Conservation (phyloP, 2,329 filamentous ascomycete species). For the Pseudogymnoascus sp. region DNA sequence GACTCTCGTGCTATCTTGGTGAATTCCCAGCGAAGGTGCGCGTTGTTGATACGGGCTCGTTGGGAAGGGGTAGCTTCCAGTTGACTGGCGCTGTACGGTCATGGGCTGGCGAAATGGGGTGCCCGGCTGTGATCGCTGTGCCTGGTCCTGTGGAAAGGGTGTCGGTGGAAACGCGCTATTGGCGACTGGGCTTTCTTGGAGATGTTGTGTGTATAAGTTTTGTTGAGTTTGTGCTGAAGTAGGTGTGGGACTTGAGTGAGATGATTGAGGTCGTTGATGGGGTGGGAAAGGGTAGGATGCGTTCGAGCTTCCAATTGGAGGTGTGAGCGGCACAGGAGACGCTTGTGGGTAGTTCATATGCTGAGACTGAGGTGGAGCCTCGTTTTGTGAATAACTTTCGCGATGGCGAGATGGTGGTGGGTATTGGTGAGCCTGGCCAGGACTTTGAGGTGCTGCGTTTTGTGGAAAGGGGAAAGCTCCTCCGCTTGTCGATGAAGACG, state of each 20-base stretch:
- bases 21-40: conserved; percentile 23
- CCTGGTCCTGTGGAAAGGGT: conserved; percentile 23
- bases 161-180: conserved; percentile 18
- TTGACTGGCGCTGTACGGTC: conserved; percentile 37
- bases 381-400: conserved; percentile 24
- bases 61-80: conserved; percentile 40
- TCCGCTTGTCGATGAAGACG: conserved; percentile 21
- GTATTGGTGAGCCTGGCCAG: conserved; percentile 26
- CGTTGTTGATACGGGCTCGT: conserved; percentile 54
- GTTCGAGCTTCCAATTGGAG: conserved; percentile 27
- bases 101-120: conserved; percentile 45
- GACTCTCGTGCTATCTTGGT: conserved; percentile 23
- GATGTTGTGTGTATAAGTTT: conserved; percentile 41
- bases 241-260: conserved; percentile 52
- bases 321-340: conserved; percentile 27
- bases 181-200: conserved; percentile 43
- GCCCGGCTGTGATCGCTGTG: conserved; percentile 23
- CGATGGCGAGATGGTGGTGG: conserved; percentile 20
- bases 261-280: conserved; percentile 45
- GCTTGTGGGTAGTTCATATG: conserved; percentile 22
- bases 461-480: conserved; percentile 27
- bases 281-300: conserved; percentile 28
- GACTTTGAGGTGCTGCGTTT: conserved; percentile 25
- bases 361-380: conserved; percentile 20
- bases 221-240: conserved; percentile 53